These are phyloP conservation scores for Zelopaecilomyces penicillatus DNA, from an alignment of 2,329 filamentous ascomycete genomes.

Conservation along the genomic window DNA sequence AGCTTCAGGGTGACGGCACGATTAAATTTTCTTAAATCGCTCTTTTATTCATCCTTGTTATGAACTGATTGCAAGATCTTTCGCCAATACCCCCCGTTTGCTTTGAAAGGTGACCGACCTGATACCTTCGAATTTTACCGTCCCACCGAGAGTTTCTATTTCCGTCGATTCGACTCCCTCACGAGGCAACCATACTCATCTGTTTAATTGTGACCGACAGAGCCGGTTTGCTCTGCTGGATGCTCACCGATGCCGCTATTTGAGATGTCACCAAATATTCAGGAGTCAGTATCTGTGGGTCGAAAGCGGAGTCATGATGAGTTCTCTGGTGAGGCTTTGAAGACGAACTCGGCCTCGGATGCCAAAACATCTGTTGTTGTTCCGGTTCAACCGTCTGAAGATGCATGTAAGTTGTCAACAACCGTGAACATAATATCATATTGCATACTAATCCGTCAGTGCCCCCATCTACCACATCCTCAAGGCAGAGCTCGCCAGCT, in stretches of 20 bases:
- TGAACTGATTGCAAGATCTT: no score
- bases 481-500: slow-evolving; percentile 19
- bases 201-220: no score
- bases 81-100: no score
- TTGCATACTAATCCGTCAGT: slow-evolving; percentile 8
- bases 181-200: no score
- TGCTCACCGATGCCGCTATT: slow-evolving; percentile 36
- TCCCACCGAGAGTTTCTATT: no score
- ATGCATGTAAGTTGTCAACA: slow-evolving; percentile 15
- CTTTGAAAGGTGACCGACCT: no score
- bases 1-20: no score
- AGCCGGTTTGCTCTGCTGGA: neutral
- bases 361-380: slow-evolving; percentile 11
- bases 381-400: slow-evolving; percentile 13
- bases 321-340: slow-evolving; percentile 28
- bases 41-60: no score
- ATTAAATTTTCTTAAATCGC: no score
- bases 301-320: slow-evolving; percentile 41
- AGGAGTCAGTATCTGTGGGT: slow-evolving; percentile 32
- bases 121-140: no score
- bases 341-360: slow-evolving; percentile 14
- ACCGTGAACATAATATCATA: no score
- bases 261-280: slow-evolving; percentile 39
- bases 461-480: slow-evolving; percentile 16
- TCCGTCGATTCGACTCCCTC: no score